phyloP scores from a whole-genome alignment of 1,139 yeast genomes.

The Candida sanyaensis region DNA sequence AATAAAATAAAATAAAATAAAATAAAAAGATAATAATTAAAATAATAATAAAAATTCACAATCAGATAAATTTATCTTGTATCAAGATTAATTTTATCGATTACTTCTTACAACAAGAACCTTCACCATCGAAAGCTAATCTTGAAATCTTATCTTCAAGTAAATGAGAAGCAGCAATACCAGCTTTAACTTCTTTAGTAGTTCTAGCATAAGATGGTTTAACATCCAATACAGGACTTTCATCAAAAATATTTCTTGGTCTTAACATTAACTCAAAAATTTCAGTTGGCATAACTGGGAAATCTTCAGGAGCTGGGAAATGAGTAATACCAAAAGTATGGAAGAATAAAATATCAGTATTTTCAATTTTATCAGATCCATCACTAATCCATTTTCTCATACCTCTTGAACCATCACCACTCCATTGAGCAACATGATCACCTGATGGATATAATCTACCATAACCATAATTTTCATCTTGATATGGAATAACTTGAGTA shows the following conservation, averaged over 20 bases:
- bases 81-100: not conserved
- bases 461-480: constrained; percentile 50
- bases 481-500: constrained; percentile 69
- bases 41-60: too few species aligned
- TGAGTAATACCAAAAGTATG: constrained; percentile 85
- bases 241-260: constrained; percentile 76
- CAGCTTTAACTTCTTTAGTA: constrained; percentile 55
- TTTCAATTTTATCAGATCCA: constrained; percentile 60
- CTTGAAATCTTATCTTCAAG: constrained; percentile 41
- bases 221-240: constrained; percentile 75
- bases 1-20: not conserved
- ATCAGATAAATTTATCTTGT: too few species aligned
- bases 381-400: constrained; percentile 75
- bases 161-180: constrained; percentile 14
- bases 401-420: constrained; percentile 72
- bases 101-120: constrained; percentile 21
- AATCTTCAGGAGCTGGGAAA: constrained; percentile 87
- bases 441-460: constrained; percentile 79
- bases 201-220: constrained; percentile 70
- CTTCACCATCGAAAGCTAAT: constrained; percentile 30
- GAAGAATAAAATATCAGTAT: constrained; percentile 71
- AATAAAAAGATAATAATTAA: too few species aligned
- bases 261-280: constrained; percentile 72
- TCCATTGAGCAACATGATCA: constrained; percentile 76
- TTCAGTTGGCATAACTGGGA: constrained; percentile 89